A percentile compares a stretch with the other conserved stretches of the same genome.
These are phyloP conservation scores for Platanus orientalis DNA, from an alignment of 164 flowering plant species.

Conservation along the genomic window DNA sequence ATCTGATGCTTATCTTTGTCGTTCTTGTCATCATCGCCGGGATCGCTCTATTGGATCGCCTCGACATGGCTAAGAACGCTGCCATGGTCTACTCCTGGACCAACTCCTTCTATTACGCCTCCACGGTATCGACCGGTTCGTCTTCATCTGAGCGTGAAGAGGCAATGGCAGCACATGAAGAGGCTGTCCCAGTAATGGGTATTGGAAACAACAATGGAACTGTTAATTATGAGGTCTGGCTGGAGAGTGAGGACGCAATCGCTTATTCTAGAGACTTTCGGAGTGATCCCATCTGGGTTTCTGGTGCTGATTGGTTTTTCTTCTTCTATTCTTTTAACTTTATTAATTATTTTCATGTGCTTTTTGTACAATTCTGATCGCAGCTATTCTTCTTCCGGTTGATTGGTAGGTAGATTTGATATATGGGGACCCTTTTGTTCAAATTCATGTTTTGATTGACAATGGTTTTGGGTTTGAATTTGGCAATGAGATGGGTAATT, in stretches of 20 bases:
- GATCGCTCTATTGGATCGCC: slow-evolving; percentile 65
- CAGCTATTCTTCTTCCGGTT: no score
- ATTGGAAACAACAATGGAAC: neutral
- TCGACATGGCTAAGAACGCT: slow-evolving; percentile 71
- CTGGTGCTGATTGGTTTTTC: slow-evolving; percentile 41
- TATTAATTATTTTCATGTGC: neutral
- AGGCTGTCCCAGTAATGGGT: neutral
- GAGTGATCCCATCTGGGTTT: slow-evolving; percentile 59
- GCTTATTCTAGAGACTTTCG: slow-evolving; percentile 72
- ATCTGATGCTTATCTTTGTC: slow-evolving; percentile 54
- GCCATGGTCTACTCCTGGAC: slow-evolving; percentile 61
- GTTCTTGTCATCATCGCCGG: slow-evolving; percentile 65
- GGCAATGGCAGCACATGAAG: slow-evolving; percentile 4
- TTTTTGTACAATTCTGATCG: neutral
- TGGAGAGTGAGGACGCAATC: slow-evolving; percentile 69
- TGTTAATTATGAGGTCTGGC: slow-evolving; percentile 65
- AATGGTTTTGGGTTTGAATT: no score
- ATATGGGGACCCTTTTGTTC: no score
- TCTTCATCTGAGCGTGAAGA: slow-evolving; percentile 2
- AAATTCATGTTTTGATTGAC: no score
- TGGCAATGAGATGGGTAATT: no score
- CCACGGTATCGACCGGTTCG: neutral
- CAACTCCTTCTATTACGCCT: slow-evolving; percentile 37
- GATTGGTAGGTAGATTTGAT: no score
- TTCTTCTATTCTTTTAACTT: neutral